These are phyloP conservation scores for Trichophyton equinum DNA, from an alignment of 2,329 filamentous ascomycete genomes.

Conservation along the genomic window DNA sequence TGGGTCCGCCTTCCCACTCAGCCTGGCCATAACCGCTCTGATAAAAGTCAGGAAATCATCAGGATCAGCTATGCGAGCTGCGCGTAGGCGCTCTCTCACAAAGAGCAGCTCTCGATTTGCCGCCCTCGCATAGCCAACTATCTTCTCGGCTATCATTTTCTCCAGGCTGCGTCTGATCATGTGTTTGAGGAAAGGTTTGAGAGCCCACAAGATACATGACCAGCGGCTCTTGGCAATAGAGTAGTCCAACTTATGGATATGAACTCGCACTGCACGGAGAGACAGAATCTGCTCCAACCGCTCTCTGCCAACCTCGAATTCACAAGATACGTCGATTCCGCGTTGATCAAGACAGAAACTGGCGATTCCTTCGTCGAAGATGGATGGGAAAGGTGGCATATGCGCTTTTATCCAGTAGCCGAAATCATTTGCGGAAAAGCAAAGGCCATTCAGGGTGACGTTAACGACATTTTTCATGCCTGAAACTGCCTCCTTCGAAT, in stretches of 20 bases:
- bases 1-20: conserved; percentile 59
- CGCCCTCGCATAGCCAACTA: conserved; percentile 56
- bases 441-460: conserved; percentile 69
- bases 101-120: conserved; percentile 79
- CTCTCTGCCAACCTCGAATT: conserved; percentile 70
- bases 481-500: conserved; percentile 52
- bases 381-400: conserved; percentile 48
- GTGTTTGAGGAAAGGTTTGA: conserved; percentile 73
- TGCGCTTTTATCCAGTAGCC: conserved; percentile 82
- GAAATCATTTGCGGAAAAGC: conserved; percentile 70
- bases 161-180: conserved; percentile 70
- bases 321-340: conserved; percentile 74
- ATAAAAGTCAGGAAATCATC: conserved; percentile 70
- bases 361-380: conserved; percentile 73
- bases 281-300: conserved; percentile 69
- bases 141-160: conserved; percentile 58
- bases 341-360: conserved; percentile 75
- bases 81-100: conserved; percentile 72
- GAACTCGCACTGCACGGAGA: conserved; percentile 61
- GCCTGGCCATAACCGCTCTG: conserved; percentile 63
- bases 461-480: conserved; percentile 60
- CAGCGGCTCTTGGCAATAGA: conserved; percentile 56
- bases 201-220: conserved; percentile 63
- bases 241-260: conserved; percentile 80
- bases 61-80: conserved; percentile 70